These are phyloP conservation scores for Alternaria sp. DNA, from an alignment of 2,329 filamentous ascomycete species.

Conservation along the genomic window DNA sequence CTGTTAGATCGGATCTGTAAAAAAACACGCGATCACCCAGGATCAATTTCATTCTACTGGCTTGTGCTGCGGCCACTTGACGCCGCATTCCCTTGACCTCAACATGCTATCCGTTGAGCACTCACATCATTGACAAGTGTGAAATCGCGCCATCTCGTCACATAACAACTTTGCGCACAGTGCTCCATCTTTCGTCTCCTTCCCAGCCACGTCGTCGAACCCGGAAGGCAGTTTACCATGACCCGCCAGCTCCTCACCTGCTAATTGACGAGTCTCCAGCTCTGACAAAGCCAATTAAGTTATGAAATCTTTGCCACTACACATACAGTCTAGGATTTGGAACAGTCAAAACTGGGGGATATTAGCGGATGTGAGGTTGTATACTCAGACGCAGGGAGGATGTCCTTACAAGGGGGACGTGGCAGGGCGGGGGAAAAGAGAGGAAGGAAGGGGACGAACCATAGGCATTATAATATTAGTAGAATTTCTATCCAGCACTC, in stretches of 20 bases:
- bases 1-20: too few species aligned
- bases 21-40: too few species aligned
- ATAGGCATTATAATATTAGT: not conserved
- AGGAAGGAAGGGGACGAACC: not conserved
- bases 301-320: not conserved
- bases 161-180: not conserved
- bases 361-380: not conserved
- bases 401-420: not conserved
- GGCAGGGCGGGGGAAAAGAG: not conserved
- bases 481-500: not conserved
- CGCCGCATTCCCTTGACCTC: not conserved
- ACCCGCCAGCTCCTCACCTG: not conserved
- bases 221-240: not conserved
- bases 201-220: not conserved
- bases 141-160: not conserved
- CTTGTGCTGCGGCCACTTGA: not conserved
- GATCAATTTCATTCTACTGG: too few species aligned
- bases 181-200: not conserved
- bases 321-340: not conserved
- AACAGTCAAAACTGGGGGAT: not conserved
- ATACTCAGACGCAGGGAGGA: not conserved
- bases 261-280: not conserved
- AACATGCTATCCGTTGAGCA: not conserved
- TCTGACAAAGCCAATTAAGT: not conserved
- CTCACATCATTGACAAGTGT: not conserved